phyloP scores from a whole-genome alignment of 495 filamentous ascomycete species.

The Penicillium psychrofluorescens region DNA sequence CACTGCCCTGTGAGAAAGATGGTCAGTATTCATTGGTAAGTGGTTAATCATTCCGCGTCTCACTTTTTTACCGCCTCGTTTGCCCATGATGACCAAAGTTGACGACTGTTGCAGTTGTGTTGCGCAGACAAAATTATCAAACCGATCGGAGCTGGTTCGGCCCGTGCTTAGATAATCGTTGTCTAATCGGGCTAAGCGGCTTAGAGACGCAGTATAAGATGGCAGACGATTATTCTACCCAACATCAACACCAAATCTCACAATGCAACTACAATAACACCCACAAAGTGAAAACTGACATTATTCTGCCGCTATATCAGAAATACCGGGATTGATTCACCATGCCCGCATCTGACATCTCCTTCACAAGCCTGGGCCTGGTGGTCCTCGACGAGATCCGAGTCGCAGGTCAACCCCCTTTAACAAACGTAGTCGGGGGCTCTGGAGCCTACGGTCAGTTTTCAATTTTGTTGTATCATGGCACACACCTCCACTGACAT shows the following conservation, averaged over 20 bases:
- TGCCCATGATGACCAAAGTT: slow-evolving; percentile 21
- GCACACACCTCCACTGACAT: background rate
- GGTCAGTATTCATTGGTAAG: slow-evolving; percentile 4
- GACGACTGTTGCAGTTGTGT: background rate
- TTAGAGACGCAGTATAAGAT: too few relatives aligned
- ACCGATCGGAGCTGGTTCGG: too few relatives aligned
- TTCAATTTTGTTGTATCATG: background rate
- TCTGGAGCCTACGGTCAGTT: slow-evolving; percentile 27
- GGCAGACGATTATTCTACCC: too few relatives aligned
- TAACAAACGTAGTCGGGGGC: slow-evolving; percentile 26
- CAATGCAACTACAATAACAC: too few relatives aligned
- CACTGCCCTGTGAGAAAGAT: slow-evolving; percentile 20
- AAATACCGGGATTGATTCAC: too few relatives aligned
- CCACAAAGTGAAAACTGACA: too few relatives aligned
- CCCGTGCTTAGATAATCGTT: slow-evolving; percentile 6
- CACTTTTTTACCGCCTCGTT: slow-evolving; percentile 34
- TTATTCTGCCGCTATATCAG: too few relatives aligned
- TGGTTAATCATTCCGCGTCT: background rate
- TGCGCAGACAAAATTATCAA: slow-evolving; percentile 1
- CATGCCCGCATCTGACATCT: slow-evolving; percentile 3
- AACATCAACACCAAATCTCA: too few relatives aligned
- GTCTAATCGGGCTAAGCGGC: background rate
- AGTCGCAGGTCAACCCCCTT: slow-evolving; percentile 10
- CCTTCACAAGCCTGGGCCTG: slow-evolving; percentile 25
- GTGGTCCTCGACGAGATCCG: slow-evolving; percentile 29